These are phyloP conservation scores for Botrytis hyacinthi DNA, from an alignment of 2,329 filamentous ascomycete species.

Conservation along the genomic window DNA sequence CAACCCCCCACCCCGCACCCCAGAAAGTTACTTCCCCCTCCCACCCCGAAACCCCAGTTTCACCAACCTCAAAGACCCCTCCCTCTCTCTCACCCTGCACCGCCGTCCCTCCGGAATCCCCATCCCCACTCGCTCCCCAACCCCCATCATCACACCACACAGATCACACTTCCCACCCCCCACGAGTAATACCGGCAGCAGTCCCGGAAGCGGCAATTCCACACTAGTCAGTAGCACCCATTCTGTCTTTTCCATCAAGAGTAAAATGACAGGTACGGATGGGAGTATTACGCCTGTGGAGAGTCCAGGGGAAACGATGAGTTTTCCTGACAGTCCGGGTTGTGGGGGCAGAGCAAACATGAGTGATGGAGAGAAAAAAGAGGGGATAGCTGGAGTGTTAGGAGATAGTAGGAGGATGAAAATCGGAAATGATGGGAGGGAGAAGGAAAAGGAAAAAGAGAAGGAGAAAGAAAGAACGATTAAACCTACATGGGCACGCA, in stretches of 20 bases:
- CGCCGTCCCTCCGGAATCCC: slow-evolving; percentile 15
- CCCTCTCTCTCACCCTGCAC: background rate
- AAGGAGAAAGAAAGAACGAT: slow-evolving; percentile 12
- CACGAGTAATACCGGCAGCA: background rate
- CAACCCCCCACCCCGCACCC: background rate
- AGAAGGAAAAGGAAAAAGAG: background rate
- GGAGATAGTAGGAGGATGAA: background rate
- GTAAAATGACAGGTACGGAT: slow-evolving; percentile 25
- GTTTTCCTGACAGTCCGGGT: slow-evolving; percentile 26
- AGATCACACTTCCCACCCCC: slow-evolving; percentile 1
- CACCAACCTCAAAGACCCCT: slow-evolving; percentile 4
- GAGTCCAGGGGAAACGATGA: slow-evolving; percentile 21
- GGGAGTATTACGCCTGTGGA: slow-evolving; percentile 26
- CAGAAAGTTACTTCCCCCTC: slow-evolving; percentile 7
- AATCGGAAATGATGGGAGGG: background rate
- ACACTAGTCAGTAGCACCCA: slow-evolving; percentile 26
- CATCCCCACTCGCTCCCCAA: slow-evolving; percentile 23
- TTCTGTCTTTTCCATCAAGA: slow-evolving; percentile 27
- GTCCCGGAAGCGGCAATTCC: slow-evolving; percentile 27
- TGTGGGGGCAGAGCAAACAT: background rate
- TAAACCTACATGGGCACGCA: slow-evolving; percentile 23
- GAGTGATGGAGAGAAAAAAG: background rate
- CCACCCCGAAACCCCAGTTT: slow-evolving; percentile 18
- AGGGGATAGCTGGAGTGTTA: background rate
- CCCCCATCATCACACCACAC: slow-evolving; percentile 22